Evolutionary conservation across 2,329 filamentous ascomycete genomes (phyloP), one percentile per base, ranked within the genome.

Genomic region (Pseudogymnoascus sp.): DNA sequence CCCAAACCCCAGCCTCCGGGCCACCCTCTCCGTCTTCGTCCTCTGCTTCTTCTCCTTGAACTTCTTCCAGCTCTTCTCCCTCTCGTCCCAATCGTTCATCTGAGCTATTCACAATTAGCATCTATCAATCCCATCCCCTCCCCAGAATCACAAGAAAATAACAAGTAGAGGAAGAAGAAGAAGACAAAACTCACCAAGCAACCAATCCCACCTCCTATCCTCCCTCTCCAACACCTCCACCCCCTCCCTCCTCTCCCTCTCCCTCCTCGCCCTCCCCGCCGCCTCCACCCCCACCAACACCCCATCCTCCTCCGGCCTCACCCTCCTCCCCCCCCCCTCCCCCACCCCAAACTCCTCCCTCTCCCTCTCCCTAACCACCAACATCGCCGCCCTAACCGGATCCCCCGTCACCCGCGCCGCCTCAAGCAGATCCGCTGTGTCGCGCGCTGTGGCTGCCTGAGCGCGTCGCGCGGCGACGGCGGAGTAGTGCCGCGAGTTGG

Each of bases 261-360:
- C 83, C n/a, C 76, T 75, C 48, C 84, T 78, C 6, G 85, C 85
- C 66, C 79, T 74, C 8, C 79, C 77, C 1, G 87, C 87, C 3
- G 86, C 87, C 61, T 80, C 80, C 75, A 89, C 86, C 36, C 87
- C 87, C 1, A 90, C 87, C 8, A 90, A 77, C 64, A 86, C 81
- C 0, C 86, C 87, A 68, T 90, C 87, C 74, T 90, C 87, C 16
- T 87, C 78, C 2, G 85, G 85, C 25, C 66, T 45, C 7, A 68
- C 63, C 25, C 25, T 45, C 37, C 60, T 60, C 48, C 63, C 63
- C 16, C 60, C 60, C 61, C 66, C 67, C 28, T 67, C 67, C 21
- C 61, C 65, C 2, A 51, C 61, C 23, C 31, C 31, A 21, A 61
- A 37, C 57, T 37, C 31, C 57, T 2, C 57, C 57, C 57, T 37